phyloP scores from a whole-genome alignment of 2,329 filamentous ascomycete genomes.

The Beauveria varroae region DNA sequence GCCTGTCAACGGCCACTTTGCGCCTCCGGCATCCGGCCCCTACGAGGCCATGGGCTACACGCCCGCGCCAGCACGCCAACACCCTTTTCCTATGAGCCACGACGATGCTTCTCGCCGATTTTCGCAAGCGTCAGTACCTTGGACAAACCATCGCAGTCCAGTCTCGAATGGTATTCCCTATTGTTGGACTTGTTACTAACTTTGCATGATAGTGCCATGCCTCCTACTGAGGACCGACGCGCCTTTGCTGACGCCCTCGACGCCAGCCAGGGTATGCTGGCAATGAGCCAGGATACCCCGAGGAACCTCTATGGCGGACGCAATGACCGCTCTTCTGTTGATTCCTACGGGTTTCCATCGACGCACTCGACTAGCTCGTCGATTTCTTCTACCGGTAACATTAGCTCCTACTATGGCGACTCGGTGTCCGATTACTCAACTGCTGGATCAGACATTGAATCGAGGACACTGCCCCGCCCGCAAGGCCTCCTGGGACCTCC shows the following conservation, averaged over 20 bases:
- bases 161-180: slow-evolving; percentile 41
- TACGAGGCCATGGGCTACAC: slow-evolving; percentile 75
- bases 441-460: slow-evolving; percentile 77
- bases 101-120: slow-evolving; percentile 57
- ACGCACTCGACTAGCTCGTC: slow-evolving; percentile 81
- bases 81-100: slow-evolving; percentile 45
- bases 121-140: slow-evolving; percentile 76
- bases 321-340: slow-evolving; percentile 62
- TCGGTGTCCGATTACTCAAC: slow-evolving; percentile 93
- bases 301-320: slow-evolving; percentile 77
- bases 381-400: slow-evolving; percentile 76
- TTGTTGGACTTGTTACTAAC: slow-evolving; percentile 19
- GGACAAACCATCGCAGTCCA: slow-evolving; percentile 21
- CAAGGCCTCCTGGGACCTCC: slow-evolving; percentile 53
- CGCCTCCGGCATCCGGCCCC: slow-evolving; percentile 54
- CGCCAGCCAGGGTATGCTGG: slow-evolving; percentile 88
- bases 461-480: slow-evolving; percentile 76
- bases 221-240: slow-evolving; percentile 47
- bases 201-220: slow-evolving; percentile 24
- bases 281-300: slow-evolving; percentile 91
- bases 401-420: slow-evolving; percentile 75
- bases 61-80: slow-evolving; percentile 52
- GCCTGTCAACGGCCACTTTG: slow-evolving; percentile 57
- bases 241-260: slow-evolving; percentile 86
- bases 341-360: slow-evolving; percentile 87